phyloP scores from a whole-genome alignment of 176 grass and related monocot genomes.

The Thinopyrum elongatum region DNA sequence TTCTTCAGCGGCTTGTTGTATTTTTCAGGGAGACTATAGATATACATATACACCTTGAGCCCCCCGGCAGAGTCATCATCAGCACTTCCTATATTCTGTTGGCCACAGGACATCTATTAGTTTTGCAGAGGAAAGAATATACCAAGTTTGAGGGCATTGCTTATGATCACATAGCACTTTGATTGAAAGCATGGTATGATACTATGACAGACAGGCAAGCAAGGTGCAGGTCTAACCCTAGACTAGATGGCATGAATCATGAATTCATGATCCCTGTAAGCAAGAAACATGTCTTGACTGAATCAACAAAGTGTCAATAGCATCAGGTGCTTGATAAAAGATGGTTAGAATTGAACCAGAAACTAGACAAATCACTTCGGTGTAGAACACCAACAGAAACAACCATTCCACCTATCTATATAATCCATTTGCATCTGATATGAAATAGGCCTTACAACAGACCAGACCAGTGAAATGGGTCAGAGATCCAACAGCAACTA shows the following conservation, averaged over 20 bases:
- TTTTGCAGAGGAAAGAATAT: too few species aligned
- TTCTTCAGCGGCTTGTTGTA: constrained; percentile 76
- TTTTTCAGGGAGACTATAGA: constrained; percentile 32
- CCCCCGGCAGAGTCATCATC: neutral
- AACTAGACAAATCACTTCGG: neutral
- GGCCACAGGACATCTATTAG: too few species aligned
- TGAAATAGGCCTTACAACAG: too few species aligned
- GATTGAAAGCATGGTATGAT: neutral
- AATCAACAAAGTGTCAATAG: neutral
- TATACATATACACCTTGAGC: constrained; percentile 46
- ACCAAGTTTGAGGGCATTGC: too few species aligned
- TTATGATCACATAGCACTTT: neutral
- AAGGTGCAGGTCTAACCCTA: neutral
- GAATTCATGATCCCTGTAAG: neutral
- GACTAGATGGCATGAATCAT: neutral
- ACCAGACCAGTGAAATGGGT: too few species aligned
- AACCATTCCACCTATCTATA: too few species aligned
- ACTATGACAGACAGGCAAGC: constrained; percentile 11
- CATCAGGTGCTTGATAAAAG: neutral
- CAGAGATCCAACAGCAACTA: too few species aligned
- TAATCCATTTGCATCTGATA: too few species aligned
- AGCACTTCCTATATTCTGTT: too few species aligned
- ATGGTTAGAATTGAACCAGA: neutral
- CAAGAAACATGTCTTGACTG: neutral
- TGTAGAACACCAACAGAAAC: too few species aligned